Percentiles rank a stretch among this genome's conserved stretches.
Evolutionary conservation across 257 asterid genomes (phyloP).

Genomic region (Scutellaria baicalensis): DNA sequence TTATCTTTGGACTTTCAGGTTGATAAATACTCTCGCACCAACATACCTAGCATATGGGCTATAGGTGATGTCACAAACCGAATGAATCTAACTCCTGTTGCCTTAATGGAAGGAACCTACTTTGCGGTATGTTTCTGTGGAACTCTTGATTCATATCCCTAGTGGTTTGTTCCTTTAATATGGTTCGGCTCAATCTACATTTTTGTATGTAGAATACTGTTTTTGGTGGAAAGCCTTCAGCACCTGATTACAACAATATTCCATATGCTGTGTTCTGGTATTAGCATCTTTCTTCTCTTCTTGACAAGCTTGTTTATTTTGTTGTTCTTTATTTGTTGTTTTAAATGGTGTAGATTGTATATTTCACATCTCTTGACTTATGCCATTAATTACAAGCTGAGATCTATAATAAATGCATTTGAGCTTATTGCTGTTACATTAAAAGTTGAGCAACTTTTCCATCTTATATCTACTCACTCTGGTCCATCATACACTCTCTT

Average conservation of each 20-base stretch:
- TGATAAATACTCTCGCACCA: conserved; percentile 73
- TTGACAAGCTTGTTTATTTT: not conserved
- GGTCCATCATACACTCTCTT: not conserved
- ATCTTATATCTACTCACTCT: not conserved
- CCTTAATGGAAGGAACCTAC: conserved; percentile 91
- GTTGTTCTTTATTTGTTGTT: not conserved
- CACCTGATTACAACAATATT: conserved; percentile 59
- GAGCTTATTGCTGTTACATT: not conserved
- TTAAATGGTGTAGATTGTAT: not conserved
- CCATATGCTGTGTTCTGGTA: conserved; percentile 98
- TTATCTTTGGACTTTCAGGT: conserved; percentile 38
- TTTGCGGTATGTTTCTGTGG: conserved; percentile 57
- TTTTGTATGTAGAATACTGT: conserved; percentile 75
- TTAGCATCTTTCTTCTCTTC: conserved; percentile 1
- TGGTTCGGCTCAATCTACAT: not conserved
- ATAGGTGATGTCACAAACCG: conserved; percentile 90
- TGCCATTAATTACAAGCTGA: not conserved
- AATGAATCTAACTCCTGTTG: conserved; percentile 96
- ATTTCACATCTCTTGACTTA: not conserved
- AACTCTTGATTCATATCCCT: not conserved
- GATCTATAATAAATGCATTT: not conserved
- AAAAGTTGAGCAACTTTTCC: not conserved
- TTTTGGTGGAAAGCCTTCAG: conserved; percentile 77
- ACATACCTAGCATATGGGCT: conserved; percentile 96
- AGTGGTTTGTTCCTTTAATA: not conserved